Percentiles rank a stretch among this genome's conserved stretches.
phyloP scores from a whole-genome alignment of 202 grass and related monocot genomes.

The Digitaria exilis region DNA sequence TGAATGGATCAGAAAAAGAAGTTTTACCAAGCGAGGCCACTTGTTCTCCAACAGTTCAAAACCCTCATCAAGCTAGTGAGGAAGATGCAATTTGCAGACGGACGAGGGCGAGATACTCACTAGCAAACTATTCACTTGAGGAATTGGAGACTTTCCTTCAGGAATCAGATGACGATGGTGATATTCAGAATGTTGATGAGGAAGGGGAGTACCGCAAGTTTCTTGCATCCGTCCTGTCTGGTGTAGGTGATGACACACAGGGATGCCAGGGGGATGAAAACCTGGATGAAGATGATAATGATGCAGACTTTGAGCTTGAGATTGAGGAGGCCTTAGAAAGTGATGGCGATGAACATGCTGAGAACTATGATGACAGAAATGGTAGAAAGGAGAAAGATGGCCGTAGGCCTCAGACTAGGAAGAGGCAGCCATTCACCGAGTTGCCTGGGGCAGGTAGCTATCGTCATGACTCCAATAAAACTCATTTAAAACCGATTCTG shows the following conservation, averaged over 20 bases:
- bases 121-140: slow-evolving; percentile 71
- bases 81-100: slow-evolving; percentile 81
- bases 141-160: slow-evolving; percentile 93
- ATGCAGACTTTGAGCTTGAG: slow-evolving; percentile 91
- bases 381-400: slow-evolving; percentile 45
- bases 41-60: slow-evolving; percentile 24
- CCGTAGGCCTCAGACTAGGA: slow-evolving; percentile 67
- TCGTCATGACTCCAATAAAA: slow-evolving; percentile 41
- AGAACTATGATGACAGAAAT: slow-evolving; percentile 43
- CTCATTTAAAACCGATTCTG: slow-evolving; percentile 49
- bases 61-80: slow-evolving; percentile 37
- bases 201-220: slow-evolving; percentile 94
- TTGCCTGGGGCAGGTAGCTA: slow-evolving; percentile 44
- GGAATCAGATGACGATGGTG: slow-evolving; percentile 88
- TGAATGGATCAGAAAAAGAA: slow-evolving; percentile 43
- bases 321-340: slow-evolving; percentile 97
- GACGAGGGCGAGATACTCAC: slow-evolving; percentile 73
- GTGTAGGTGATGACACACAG: slow-evolving; percentile 47
- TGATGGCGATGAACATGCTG: slow-evolving; percentile 68
- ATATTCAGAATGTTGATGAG: slow-evolving; percentile 81
- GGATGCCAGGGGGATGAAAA: slow-evolving; percentile 61
- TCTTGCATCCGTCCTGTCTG: slow-evolving; percentile 85
- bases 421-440: slow-evolving; percentile 55
- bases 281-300: slow-evolving; percentile 97
- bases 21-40: slow-evolving; percentile 22